phyloP scores from a whole-genome alignment of 768 basidiomycete species.

The Coprinopsis sp. region DNA sequence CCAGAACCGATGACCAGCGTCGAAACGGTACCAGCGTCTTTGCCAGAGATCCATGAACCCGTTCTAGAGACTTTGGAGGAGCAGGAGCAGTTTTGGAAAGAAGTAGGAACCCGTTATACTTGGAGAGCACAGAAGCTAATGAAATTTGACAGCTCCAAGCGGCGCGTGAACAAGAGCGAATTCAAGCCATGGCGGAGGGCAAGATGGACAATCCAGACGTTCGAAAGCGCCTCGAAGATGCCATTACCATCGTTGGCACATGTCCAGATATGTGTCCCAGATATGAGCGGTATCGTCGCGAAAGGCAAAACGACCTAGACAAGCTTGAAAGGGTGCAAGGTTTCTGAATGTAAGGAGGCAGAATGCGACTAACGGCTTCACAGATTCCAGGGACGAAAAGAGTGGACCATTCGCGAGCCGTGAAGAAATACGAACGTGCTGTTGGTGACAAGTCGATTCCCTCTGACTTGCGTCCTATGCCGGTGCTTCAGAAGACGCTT shows the following conservation, averaged over 20 bases:
- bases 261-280: slow-evolving; percentile 94
- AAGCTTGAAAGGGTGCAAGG: slow-evolving; percentile 83
- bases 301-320: slow-evolving; percentile 83
- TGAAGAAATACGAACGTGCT: slow-evolving; percentile 93
- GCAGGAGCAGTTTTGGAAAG: slow-evolving; percentile 64
- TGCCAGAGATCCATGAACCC: slow-evolving; percentile 40
- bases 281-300: slow-evolving; percentile 87
- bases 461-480: slow-evolving; percentile 86
- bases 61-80: slow-evolving; percentile 58
- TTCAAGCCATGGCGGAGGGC: slow-evolving; percentile 72
- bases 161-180: slow-evolving; percentile 66
- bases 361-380: slow-evolving; percentile 38
- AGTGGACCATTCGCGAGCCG: slow-evolving; percentile 81
- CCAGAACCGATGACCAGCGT: no score
- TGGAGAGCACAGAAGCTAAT: slow-evolving; percentile 13
- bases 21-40: no score
- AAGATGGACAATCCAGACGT: slow-evolving; percentile 85
- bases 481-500: slow-evolving; percentile 78
- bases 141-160: slow-evolving; percentile 54
- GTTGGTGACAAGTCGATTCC: slow-evolving; percentile 90
- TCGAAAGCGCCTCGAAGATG: slow-evolving; percentile 78
- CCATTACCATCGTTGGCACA: slow-evolving; percentile 89
- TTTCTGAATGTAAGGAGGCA: slow-evolving; percentile 26
- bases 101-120: slow-evolving; percentile 43
- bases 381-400: slow-evolving; percentile 80